A percentile compares a stretch with the other conserved stretches of the same genome.
Evolutionary conservation across 139 green algal genomes (phyloP).

Genomic region (Micractinium sp.): DNA sequence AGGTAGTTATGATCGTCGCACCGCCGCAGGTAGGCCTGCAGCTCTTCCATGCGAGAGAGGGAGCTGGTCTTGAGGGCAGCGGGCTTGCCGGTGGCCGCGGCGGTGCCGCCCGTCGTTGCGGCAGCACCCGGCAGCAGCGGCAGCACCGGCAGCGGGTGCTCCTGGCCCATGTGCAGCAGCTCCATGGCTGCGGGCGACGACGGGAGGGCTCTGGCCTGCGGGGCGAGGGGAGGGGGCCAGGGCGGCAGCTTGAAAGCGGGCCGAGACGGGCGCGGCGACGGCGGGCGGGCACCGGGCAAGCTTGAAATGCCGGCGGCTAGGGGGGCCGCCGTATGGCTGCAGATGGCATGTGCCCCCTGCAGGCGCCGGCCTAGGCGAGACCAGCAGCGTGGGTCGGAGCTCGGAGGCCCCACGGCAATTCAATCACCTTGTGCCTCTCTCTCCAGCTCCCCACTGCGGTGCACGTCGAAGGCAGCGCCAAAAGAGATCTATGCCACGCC

Average conservation of each 20-base stretch:
- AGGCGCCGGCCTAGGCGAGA: neutral
- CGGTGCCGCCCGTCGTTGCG: neutral
- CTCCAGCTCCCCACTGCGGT: neutral
- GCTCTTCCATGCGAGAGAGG: conserved; percentile 27
- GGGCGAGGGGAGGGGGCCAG: neutral
- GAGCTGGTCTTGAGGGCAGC: conserved; percentile 16
- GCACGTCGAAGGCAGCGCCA: neutral
- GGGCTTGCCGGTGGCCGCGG: neutral
- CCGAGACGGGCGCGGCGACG: neutral
- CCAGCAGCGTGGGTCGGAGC: neutral
- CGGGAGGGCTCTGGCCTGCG: neutral
- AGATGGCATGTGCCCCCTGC: neutral
- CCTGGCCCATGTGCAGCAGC: neutral
- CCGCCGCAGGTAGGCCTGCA: conserved; percentile 26
- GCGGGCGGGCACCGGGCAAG: neutral
- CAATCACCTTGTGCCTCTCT: neutral
- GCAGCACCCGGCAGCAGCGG: neutral
- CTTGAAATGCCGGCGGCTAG: neutral
- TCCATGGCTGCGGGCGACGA: neutral
- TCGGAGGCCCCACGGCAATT: neutral
- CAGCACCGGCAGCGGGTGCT: neutral
- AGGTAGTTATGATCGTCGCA: conserved; percentile 19
- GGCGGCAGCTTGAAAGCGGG: neutral
- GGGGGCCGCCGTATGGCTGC: neutral
- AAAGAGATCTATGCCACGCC: neutral